These are phyloP conservation scores for Fusarium circinatum DNA, from an alignment of 2,329 filamentous ascomycete species.

Conservation along the genomic window DNA sequence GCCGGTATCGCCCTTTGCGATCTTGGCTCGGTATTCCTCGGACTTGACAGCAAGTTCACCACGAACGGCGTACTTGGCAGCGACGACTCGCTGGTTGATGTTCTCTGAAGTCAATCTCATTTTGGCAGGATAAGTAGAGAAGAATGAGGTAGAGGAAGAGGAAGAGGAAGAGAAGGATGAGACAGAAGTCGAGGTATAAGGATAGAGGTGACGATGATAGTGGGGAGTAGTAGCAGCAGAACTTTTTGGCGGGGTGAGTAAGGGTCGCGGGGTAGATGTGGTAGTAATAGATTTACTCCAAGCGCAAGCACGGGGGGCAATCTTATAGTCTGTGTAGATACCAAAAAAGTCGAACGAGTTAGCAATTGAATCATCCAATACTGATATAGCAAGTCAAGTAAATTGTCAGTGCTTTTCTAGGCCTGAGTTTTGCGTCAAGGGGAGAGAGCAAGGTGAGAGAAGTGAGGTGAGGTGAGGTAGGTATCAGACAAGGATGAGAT, in stretches of 20 bases:
- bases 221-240: slow-evolving; percentile 9
- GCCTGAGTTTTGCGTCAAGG: slow-evolving; percentile 27
- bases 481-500: slow-evolving; percentile 35
- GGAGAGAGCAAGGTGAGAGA: slow-evolving; percentile 2
- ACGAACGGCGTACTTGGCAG: slow-evolving; percentile 94
- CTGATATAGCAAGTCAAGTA: slow-evolving; percentile 10
- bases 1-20: slow-evolving; percentile 66
- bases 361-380: slow-evolving; percentile 30
- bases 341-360: slow-evolving; percentile 39
- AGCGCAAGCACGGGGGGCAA: slow-evolving; percentile 28
- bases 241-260: slow-evolving; percentile 43
- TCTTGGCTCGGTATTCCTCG: slow-evolving; percentile 84
- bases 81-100: slow-evolving; percentile 90
- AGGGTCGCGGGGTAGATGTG: slow-evolving; percentile 44
- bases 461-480: not conserved
- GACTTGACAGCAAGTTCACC: slow-evolving; percentile 95
- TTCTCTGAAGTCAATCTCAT: slow-evolving; percentile 77
- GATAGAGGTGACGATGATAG: slow-evolving; percentile 33
- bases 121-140: slow-evolving; percentile 44
- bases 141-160: slow-evolving; percentile 41
- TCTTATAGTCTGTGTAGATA: slow-evolving; percentile 26
- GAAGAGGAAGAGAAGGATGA: slow-evolving; percentile 8
- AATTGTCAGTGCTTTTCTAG: slow-evolving; percentile 32
- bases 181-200: not conserved
- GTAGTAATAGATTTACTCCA: slow-evolving; percentile 37